phyloP scores from a whole-genome alignment of 768 basidiomycete genomes.

The Hydnomerulius pinastri region DNA sequence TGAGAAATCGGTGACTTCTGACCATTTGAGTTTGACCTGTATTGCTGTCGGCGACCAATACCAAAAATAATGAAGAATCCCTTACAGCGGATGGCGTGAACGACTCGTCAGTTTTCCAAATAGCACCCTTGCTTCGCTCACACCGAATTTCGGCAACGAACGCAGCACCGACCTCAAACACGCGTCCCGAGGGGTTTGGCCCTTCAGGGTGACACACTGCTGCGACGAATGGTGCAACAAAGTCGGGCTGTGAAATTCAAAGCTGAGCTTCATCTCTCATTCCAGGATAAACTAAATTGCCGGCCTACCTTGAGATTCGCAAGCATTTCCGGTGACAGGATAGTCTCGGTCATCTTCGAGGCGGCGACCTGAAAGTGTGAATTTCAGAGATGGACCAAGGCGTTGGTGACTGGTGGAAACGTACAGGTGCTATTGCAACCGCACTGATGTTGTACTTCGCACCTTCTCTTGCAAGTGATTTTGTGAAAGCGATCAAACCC shows the following conservation, averaged over 20 bases:
- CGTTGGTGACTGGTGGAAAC: slow-evolving; percentile 23
- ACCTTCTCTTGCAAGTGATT: slow-evolving; percentile 91
- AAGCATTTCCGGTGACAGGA: slow-evolving; percentile 94
- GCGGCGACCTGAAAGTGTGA: slow-evolving; percentile 72
- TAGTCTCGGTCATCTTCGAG: slow-evolving; percentile 92
- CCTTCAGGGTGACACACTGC: slow-evolving; percentile 87
- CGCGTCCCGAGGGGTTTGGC: slow-evolving; percentile 73
- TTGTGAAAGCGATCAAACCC: slow-evolving; percentile 90
- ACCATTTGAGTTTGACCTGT: slow-evolving; percentile 84
- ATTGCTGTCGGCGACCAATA: background rate
- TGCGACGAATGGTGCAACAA: slow-evolving; percentile 89
- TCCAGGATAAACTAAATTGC: background rate
- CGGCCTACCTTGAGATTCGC: slow-evolving; percentile 70
- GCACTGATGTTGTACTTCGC: slow-evolving; percentile 88
- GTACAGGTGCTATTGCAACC: slow-evolving; percentile 86
- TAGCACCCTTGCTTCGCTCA: slow-evolving; percentile 84
- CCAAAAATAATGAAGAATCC: background rate
- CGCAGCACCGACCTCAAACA: slow-evolving; percentile 94
- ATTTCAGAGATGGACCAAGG: background rate
- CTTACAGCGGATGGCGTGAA: slow-evolving; percentile 94
- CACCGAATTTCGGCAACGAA: slow-evolving; percentile 90
- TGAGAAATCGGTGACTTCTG: slow-evolving; percentile 77
- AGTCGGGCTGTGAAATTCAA: slow-evolving; percentile 59
- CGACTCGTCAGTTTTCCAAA: slow-evolving; percentile 86
- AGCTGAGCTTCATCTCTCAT: background rate